Evolutionary conservation across 306 rosid species (phyloP).

Genomic region (Ceratonia siliqua): DNA sequence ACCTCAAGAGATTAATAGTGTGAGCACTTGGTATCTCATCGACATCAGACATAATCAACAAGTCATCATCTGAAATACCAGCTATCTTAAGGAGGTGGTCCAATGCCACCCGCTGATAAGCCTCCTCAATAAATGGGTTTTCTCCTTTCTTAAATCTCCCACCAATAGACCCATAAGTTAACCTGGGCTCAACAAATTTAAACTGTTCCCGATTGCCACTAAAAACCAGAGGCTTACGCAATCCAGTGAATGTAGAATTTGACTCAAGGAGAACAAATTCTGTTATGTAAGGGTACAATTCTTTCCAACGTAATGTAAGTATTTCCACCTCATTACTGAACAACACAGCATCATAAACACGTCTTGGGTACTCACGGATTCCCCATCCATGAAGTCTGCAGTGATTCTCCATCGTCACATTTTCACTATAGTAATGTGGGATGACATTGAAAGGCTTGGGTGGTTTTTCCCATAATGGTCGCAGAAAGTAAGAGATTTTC

Average conservation of each 20-base stretch:
- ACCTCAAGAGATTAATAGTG: slow-evolving; percentile 77
- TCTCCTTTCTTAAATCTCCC: slow-evolving; percentile 76
- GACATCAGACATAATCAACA: slow-evolving; percentile 89
- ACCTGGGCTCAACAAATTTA: slow-evolving; percentile 60
- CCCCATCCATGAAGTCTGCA: slow-evolving; percentile 92
- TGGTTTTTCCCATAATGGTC: slow-evolving; percentile 86
- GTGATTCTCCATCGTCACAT: slow-evolving; percentile 67
- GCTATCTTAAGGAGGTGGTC: slow-evolving; percentile 74
- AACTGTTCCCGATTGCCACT: slow-evolving; percentile 49
- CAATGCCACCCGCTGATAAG: slow-evolving; percentile 70
- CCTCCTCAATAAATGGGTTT: slow-evolving; percentile 87
- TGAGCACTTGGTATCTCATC: slow-evolving; percentile 93
- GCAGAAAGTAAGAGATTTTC: slow-evolving; percentile 82
- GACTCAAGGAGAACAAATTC: slow-evolving; percentile 83
- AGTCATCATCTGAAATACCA: slow-evolving; percentile 77
- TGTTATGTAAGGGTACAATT: slow-evolving; percentile 73
- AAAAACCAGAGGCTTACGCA: slow-evolving; percentile 65
- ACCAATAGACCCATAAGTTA: slow-evolving; percentile 67
- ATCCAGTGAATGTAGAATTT: slow-evolving; percentile 80
- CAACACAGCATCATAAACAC: slow-evolving; percentile 84
- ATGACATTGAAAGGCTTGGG: slow-evolving; percentile 76
- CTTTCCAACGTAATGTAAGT: slow-evolving; percentile 78
- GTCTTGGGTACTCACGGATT: slow-evolving; percentile 71
- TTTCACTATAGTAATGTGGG: slow-evolving; percentile 72
- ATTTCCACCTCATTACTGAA: slow-evolving; percentile 85